Percentiles rank a stretch among this genome's conserved stretches.
Conservation (phyloP, 306 rosid species). For the Spatholobus suberectus region DNA sequence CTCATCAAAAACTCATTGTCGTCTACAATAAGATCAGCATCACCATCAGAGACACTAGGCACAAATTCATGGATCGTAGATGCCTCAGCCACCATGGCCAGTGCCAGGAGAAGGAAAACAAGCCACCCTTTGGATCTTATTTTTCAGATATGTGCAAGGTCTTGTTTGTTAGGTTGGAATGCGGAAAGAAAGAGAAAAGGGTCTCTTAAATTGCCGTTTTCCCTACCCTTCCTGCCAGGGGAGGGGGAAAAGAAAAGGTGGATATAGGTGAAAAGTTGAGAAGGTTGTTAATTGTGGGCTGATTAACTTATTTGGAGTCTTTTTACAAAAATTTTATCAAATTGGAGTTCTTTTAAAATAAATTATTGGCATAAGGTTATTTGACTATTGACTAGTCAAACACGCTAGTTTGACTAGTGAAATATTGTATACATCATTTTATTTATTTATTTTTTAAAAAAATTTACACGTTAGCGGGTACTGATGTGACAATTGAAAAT, state of each 20-base stretch:
- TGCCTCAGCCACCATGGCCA: slow-evolving; percentile 47
- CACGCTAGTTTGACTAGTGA: too few relatives aligned
- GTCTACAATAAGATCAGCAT: slow-evolving; percentile 33
- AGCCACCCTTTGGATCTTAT: slow-evolving; percentile 50
- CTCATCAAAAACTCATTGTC: slow-evolving; percentile 57
- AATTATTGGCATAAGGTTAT: too few relatives aligned
- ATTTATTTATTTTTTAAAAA: too few relatives aligned
- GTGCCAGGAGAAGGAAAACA: slow-evolving; percentile 41
- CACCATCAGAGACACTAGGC: neutral
- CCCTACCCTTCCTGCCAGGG: neutral
- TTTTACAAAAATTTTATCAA: too few relatives aligned
- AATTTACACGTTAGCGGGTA: too few relatives aligned
- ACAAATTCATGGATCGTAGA: neutral
- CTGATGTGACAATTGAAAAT: too few relatives aligned
- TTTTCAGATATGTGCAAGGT: neutral
- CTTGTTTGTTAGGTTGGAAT: neutral
- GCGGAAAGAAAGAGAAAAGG: neutral
- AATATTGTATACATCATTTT: too few relatives aligned
- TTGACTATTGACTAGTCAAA: too few relatives aligned
- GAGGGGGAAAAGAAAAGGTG: neutral
- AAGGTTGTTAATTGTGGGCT: too few relatives aligned
- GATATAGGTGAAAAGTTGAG: neutral
- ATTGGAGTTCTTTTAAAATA: too few relatives aligned
- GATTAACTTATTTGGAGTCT: too few relatives aligned
- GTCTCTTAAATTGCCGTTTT: neutral